Conservation (phyloP, 495 filamentous ascomycete species). For the Cairneyella variabilis region DNA sequence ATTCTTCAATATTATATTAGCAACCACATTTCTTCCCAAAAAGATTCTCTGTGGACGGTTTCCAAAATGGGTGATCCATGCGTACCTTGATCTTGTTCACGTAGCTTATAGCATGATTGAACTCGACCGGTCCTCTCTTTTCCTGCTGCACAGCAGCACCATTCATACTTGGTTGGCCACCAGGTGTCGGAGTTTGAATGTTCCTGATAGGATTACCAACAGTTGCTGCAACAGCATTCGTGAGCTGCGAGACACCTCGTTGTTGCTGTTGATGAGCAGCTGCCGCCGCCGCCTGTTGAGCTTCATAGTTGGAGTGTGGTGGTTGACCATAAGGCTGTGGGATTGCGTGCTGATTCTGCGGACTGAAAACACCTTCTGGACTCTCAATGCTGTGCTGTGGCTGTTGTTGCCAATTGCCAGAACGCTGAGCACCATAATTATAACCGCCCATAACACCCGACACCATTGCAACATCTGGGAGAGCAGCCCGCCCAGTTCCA, state of each 20-base stretch:
- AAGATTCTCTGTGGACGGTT: too few species aligned
- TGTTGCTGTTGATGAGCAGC: slow-evolving; percentile 74
- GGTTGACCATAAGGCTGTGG: slow-evolving; percentile 40
- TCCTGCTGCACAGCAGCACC: slow-evolving; percentile 57
- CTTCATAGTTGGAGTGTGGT: slow-evolving; percentile 43
- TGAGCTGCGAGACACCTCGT: slow-evolving; percentile 73
- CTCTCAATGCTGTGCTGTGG: slow-evolving; percentile 55
- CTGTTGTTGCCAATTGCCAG: slow-evolving; percentile 45
- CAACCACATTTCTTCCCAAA: too few species aligned
- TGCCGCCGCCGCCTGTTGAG: slow-evolving; percentile 43
- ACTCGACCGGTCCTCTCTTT: slow-evolving; percentile 93
- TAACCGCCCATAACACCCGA: slow-evolving; percentile 20
- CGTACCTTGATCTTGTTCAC: slow-evolving; percentile 98
- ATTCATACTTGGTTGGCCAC: slow-evolving; percentile 36
- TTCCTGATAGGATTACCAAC: slow-evolving; percentile 26
- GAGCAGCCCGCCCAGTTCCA: slow-evolving; percentile 34
- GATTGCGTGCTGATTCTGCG: slow-evolving; percentile 41
- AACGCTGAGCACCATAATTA: slow-evolving; percentile 38
- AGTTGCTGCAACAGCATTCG: slow-evolving; percentile 66
- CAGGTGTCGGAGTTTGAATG: slow-evolving; percentile 46
- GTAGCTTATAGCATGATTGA: slow-evolving; percentile 99
- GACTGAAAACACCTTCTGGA: slow-evolving; percentile 48
- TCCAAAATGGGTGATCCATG: too few species aligned
- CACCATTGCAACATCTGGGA: slow-evolving; percentile 37
- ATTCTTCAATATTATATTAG: slow-evolving; percentile 54